Evolutionary conservation across 1,284 basidiomycete genomes (phyloP).

Genomic region (Taiwanofungus camphoratus): DNA sequence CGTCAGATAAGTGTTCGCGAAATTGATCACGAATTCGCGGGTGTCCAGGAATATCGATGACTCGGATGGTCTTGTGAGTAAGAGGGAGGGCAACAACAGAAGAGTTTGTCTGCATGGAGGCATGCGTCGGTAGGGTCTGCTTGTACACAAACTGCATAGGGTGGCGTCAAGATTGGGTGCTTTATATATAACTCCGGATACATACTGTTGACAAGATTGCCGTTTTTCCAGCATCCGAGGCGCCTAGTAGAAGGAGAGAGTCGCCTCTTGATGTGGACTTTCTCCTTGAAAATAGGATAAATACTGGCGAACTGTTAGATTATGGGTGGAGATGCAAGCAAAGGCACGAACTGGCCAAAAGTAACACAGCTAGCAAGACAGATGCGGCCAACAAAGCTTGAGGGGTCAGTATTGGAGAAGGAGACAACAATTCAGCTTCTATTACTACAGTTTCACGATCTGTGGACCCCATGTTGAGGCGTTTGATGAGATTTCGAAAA

Average conservation of each 20-base stretch:
- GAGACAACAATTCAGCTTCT: conserved; percentile 19
- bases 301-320: conserved; percentile 18
- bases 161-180: conserved; percentile 21
- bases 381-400: conserved; percentile 23
- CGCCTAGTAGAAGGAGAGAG: conserved; percentile 59
- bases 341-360: conserved; percentile 21
- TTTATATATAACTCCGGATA: conserved; percentile 23
- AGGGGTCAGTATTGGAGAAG: conserved; percentile 17
- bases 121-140: conserved; percentile 58
- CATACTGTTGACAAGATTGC: conserved; percentile 40
- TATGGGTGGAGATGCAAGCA: neutral
- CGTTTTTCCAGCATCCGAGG: conserved; percentile 73
- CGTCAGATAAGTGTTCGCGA: conserved; percentile 50
- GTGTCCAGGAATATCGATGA: conserved; percentile 75
- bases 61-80: conserved; percentile 36
- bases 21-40: conserved; percentile 71
- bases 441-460: neutral
- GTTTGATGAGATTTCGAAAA: neutral
- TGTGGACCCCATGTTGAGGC: neutral
- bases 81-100: conserved; percentile 39
- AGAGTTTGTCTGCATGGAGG: conserved; percentile 68
- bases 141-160: conserved; percentile 53
- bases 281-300: conserved; percentile 35
- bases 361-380: conserved; percentile 19
- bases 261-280: conserved; percentile 46